phyloP scores from a whole-genome alignment of 768 basidiomycete species.

The Nidularia sp. region DNA sequence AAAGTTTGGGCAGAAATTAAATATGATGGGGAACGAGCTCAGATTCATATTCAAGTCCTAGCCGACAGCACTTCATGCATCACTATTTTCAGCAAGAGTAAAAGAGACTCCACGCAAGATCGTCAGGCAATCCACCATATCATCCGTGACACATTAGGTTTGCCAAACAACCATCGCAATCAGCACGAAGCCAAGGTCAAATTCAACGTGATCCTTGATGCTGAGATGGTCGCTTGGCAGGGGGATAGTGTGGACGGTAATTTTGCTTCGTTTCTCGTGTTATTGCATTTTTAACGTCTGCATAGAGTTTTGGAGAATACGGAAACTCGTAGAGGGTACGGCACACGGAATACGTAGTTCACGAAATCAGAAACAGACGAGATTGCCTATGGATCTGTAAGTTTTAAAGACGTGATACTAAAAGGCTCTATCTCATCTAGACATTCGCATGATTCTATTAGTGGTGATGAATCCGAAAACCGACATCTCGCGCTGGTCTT shows the following conservation, averaged over 20 bases:
- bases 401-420: too few species aligned
- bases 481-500: constrained; percentile 79
- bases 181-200: constrained; percentile 13
- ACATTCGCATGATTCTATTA: constrained; percentile 14
- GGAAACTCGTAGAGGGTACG: constrained; percentile 52
- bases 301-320: constrained; percentile 76
- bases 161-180: constrained; percentile 15
- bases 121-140: constrained; percentile 59
- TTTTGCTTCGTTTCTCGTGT: constrained; percentile 9
- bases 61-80: constrained; percentile 39
- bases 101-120: constrained; percentile 76
- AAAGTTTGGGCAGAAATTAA: constrained; percentile 86
- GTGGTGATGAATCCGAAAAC: constrained; percentile 25
- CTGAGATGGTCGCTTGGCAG: constrained; percentile 87
- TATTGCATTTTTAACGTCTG: background rate
- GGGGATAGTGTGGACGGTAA: constrained; percentile 70
- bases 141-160: constrained; percentile 56
- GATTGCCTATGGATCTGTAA: too few species aligned
- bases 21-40: constrained; percentile 93
- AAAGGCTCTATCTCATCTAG: too few species aligned
- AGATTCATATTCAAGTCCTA: constrained; percentile 73
- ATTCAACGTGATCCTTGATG: constrained; percentile 59
- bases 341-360: constrained; percentile 47
- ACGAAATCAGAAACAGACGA: too few species aligned
- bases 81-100: constrained; percentile 86